Base-by-base conservation (phyloP, 805 yeast species). In the Wickerhamiella vanderwaltii region DNA sequence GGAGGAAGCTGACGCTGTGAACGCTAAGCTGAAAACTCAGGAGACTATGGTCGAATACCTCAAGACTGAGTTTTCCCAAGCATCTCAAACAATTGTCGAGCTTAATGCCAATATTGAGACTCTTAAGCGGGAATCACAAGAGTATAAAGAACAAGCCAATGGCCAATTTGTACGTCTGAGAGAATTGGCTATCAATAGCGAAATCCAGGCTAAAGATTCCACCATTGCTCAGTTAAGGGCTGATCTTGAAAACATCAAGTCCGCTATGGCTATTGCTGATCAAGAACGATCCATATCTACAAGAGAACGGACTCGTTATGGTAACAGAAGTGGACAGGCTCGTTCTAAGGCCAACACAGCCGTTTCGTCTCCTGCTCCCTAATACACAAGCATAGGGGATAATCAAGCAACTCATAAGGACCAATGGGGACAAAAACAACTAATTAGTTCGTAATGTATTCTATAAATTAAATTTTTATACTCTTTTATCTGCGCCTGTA, bases 11-110 rank as follows among this genome's bases (percentile, higher is more conserved):
- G 60, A 68, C 52, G 65, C 66, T 5, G 52, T 77, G 26, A 67
- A 69, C 44, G 67, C 67, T 5, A 64, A 68, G 39, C 59, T 78
- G 2, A 59, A 62, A 23, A 67, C 59, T 20, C 60, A 68, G 35
- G 59, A 68, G 15, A 58, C 62, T 9, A 67, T 66, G 47, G 51
- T 69, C 2, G 68, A 67, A 23, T 65, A 7, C 39, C 46, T 11
- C 57, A 57, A 42, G 52, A 48, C 36, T 53, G 56, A 35, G 48
- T 24, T 38, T 5, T 7, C 7, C 12, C 15, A 51, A 43, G 62
- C 63, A 5, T 48, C 57, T 1, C 45, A 48, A 2, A 50, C 59
- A 3, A 55, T 57, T 4, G 51, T 50, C 2, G 59, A 54, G 15
- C 52, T 58, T 1, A 44, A 44, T 17, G 42, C 44, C 0, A 62